phyloP scores from a whole-genome alignment of 2,329 filamentous ascomycete genomes.

The Teratosphaeria destructans region DNA sequence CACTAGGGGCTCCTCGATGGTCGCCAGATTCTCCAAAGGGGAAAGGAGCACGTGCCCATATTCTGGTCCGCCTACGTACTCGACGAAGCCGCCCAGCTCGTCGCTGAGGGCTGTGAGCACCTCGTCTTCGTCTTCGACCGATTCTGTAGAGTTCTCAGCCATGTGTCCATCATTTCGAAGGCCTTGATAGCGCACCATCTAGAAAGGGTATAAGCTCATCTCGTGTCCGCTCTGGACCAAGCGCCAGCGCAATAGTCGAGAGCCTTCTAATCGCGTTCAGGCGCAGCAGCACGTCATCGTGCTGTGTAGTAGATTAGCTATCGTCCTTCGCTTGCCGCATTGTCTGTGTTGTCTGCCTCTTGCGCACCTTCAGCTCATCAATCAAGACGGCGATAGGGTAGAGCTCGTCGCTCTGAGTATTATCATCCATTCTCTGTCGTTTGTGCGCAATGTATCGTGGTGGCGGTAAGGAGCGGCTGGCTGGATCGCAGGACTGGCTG shows the following conservation, averaged over 20 bases:
- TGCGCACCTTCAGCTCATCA: slow-evolving; percentile 90
- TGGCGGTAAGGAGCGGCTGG: neutral
- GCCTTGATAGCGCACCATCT: slow-evolving; percentile 62
- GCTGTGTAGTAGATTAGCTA: slow-evolving; percentile 43
- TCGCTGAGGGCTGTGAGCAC: slow-evolving; percentile 94
- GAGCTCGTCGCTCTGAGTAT: slow-evolving; percentile 91
- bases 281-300: slow-evolving; percentile 95
- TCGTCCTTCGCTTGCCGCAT: neutral
- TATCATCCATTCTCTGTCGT: slow-evolving; percentile 63
- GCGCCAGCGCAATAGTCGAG: slow-evolving; percentile 91
- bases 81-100: slow-evolving; percentile 91
- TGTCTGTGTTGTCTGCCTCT: neutral
- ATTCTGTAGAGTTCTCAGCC: slow-evolving; percentile 53
- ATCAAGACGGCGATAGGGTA: slow-evolving; percentile 99
- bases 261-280: slow-evolving; percentile 97
- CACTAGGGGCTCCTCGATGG: slow-evolving; percentile 95
- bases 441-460: neutral
- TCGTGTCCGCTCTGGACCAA: slow-evolving; percentile 91
- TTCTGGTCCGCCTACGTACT: slow-evolving; percentile 91
- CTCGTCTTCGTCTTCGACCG: slow-evolving; percentile 97
- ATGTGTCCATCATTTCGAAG: neutral
- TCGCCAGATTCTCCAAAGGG: slow-evolving; percentile 92
- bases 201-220: slow-evolving; percentile 98
- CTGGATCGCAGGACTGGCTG: neutral
- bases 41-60: slow-evolving; percentile 94